These are phyloP conservation scores for Pilobolus umbonatus DNA, from an alignment of 192 early-diverging fungal genomes.

Conservation along the genomic window DNA sequence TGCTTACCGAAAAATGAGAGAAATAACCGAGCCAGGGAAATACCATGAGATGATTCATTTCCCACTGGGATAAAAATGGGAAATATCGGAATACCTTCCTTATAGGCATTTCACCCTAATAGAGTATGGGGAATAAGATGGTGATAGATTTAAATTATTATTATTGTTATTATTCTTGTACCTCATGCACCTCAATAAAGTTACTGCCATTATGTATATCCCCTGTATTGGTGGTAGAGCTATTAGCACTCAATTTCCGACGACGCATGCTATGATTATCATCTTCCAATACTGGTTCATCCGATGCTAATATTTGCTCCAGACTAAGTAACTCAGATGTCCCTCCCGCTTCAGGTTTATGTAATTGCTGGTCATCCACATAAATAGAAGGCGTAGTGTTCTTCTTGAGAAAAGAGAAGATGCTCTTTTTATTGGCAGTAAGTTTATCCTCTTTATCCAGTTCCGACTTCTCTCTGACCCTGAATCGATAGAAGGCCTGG, in stretches of 20 bases:
- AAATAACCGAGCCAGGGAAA: conserved; percentile 43
- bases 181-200: conserved; percentile 38
- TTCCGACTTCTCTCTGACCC: background rate
- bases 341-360: background rate
- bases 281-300: conserved; percentile 9
- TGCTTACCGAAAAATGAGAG: conserved; percentile 37
- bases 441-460: background rate
- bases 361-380: background rate
- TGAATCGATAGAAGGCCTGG: conserved; percentile 34
- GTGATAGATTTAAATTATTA: background rate
- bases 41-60: conserved; percentile 43
- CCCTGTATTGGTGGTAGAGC: conserved; percentile 12
- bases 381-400: background rate
- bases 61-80: conserved; percentile 43
- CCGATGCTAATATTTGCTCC: conserved; percentile 19
- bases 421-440: background rate
- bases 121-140: background rate
- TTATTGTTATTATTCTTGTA: background rate
- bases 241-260: conserved; percentile 16
- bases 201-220: conserved; percentile 12
- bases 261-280: background rate
- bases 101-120: conserved; percentile 42
- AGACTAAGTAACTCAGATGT: conserved; percentile 25
- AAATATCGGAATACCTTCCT: conserved; percentile 40
- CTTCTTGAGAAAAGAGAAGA: conserved; percentile 3